These are phyloP conservation scores for Colletotrichum melonis DNA, from an alignment of 2,329 filamentous ascomycete species.

Conservation along the genomic window DNA sequence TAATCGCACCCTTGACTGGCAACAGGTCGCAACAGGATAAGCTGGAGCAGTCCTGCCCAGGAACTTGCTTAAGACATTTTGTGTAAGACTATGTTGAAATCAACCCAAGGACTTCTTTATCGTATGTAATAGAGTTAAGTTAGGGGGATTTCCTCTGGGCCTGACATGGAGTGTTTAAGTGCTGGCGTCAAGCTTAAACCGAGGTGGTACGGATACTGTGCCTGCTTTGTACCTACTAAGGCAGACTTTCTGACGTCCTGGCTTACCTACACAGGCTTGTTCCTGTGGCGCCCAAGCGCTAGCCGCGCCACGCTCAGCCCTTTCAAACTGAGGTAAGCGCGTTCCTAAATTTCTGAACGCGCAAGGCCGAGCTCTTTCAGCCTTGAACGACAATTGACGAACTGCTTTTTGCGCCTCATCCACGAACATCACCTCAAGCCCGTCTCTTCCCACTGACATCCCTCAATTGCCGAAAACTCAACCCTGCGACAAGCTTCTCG, in stretches of 20 bases:
- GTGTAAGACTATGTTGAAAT: background rate
- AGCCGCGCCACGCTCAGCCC: constrained; percentile 23
- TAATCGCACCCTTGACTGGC: too few relatives aligned
- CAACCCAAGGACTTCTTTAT: background rate
- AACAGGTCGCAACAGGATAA: background rate
- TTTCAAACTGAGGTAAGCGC: constrained; percentile 24
- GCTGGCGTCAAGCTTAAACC: background rate
- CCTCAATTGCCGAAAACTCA: background rate
- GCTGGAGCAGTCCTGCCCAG: background rate
- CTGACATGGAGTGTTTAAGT: background rate
- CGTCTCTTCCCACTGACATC: background rate
- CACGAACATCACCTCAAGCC: background rate
- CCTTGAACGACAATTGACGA: constrained; percentile 6
- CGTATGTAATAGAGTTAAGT: background rate
- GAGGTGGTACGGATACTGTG: background rate
- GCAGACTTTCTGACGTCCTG: background rate
- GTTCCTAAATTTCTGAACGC: constrained; percentile 34
- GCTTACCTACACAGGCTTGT: background rate
- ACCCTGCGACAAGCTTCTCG: background rate
- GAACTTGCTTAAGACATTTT: background rate
- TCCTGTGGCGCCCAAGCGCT: constrained; percentile 17
- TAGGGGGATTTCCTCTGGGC: background rate
- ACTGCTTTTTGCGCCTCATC: constrained; percentile 22
- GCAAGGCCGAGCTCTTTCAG: constrained; percentile 19
- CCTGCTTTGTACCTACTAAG: too few relatives aligned